Conservation (phyloP, 208 protist species). For the Angomonas ambiguus region DNA sequence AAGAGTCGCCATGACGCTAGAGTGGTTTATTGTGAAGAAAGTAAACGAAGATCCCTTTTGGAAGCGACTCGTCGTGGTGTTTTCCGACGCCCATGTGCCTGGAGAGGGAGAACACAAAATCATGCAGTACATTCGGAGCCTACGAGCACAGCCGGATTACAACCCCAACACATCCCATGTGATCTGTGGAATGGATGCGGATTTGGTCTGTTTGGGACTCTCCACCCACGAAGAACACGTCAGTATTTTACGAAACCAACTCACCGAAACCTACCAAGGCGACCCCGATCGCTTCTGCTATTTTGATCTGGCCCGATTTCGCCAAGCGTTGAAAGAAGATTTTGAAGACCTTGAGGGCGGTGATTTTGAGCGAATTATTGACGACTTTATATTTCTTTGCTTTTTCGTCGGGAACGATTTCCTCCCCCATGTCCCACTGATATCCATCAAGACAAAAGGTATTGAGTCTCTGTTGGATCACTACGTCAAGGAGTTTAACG, state of each 20-base stretch:
- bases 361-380: conserved; percentile 96
- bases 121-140: conserved; percentile 91
- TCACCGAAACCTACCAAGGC: conserved; percentile 83
- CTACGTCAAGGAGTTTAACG: conserved; percentile 70
- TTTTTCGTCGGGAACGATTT: conserved; percentile 99
- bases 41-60: conserved; percentile 93
- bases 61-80: conserved; percentile 91
- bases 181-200: conserved; percentile 99
- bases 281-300: conserved; percentile 82
- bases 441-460: conserved; percentile 97
- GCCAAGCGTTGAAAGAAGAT: conserved; percentile 63
- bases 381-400: conserved; percentile 99
- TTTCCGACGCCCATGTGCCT: conserved; percentile 95
- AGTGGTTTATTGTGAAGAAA: conserved; percentile 95
- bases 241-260: conserved; percentile 96
- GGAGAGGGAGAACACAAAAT: conserved; percentile 98
- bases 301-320: conserved; percentile 78
- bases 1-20: conserved; percentile 83
- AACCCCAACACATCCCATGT: conserved; percentile 95
- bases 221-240: conserved; percentile 98
- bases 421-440: conserved; percentile 96
- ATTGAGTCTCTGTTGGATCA: conserved; percentile 93
- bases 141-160: conserved; percentile 91
- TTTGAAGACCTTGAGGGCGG: conserved; percentile 78
- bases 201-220: conserved; percentile 98